phyloP scores from a whole-genome alignment of 2,329 filamentous ascomycete species.

The Corinectria fuckeliana region DNA sequence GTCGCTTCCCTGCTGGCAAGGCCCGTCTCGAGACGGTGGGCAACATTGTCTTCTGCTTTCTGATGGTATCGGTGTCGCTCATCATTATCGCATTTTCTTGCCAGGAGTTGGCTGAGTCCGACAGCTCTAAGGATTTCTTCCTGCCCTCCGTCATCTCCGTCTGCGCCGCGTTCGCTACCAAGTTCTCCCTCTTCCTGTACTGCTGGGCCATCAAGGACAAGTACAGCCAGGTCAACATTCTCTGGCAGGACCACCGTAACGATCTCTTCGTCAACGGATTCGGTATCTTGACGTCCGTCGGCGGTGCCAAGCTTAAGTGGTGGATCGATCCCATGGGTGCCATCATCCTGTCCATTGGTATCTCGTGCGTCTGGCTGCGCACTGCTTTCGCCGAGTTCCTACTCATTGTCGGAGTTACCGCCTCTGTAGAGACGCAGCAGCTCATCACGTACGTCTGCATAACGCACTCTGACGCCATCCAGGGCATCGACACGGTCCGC shows the following conservation, averaged over 20 bases:
- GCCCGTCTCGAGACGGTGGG: constrained; percentile 93
- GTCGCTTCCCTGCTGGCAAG: constrained; percentile 89
- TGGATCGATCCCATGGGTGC: constrained; percentile 96
- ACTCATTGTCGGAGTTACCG: constrained; percentile 87
- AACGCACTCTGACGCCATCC: constrained; percentile 83
- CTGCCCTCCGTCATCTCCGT: constrained; percentile 87
- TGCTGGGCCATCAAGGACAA: constrained; percentile 91
- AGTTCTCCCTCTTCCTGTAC: constrained; percentile 84
- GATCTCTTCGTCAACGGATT: constrained; percentile 97
- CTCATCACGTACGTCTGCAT: constrained; percentile 92
- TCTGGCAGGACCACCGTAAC: constrained; percentile 97
- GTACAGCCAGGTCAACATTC: constrained; percentile 88
- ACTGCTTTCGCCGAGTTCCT: constrained; percentile 91
- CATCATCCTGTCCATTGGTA: constrained; percentile 79
- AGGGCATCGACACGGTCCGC: constrained; percentile 91
- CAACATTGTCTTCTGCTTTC: constrained; percentile 94
- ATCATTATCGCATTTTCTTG: constrained; percentile 91
- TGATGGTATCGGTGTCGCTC: constrained; percentile 92
- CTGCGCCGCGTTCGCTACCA: constrained; percentile 81
- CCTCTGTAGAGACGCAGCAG: constrained; percentile 84
- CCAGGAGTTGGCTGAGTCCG: constrained; percentile 67
- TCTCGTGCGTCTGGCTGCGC: constrained; percentile 80
- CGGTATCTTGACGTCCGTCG: constrained; percentile 89
- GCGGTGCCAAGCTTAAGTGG: constrained; percentile 86
- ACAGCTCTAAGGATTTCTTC: constrained; percentile 71